phyloP scores from a whole-genome alignment of 78 protist genomes.

The Isochrysis galbana region DNA sequence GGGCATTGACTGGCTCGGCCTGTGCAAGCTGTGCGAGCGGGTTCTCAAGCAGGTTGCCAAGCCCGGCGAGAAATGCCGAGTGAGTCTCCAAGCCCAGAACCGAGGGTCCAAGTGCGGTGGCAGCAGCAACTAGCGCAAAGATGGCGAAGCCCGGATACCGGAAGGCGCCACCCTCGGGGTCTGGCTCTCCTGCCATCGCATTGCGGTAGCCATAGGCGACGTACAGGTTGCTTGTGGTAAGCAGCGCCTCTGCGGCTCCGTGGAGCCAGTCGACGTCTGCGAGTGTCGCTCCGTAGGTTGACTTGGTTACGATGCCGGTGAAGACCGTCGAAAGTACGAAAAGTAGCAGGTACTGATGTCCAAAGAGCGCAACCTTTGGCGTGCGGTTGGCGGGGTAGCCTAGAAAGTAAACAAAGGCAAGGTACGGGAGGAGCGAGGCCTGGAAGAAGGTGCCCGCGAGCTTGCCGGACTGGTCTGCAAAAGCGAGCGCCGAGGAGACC shows the following conservation, averaged over 20 bases:
- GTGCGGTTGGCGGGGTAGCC: not conserved
- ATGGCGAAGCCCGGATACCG: too few relatives aligned
- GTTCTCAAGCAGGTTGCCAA: not conserved
- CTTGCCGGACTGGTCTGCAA: not conserved
- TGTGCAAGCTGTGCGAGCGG: not conserved
- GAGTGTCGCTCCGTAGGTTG: slow-evolving; percentile 29
- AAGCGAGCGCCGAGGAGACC: not conserved
- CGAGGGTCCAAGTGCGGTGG: too few relatives aligned
- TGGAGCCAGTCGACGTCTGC: slow-evolving; percentile 58
- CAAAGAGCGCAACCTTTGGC: not conserved
- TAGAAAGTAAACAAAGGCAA: slow-evolving; percentile 29
- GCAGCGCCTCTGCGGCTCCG: slow-evolving; percentile 50
- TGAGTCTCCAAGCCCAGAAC: not conserved
- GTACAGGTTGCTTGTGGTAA: slow-evolving; percentile 34
- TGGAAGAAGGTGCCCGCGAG: slow-evolving; percentile 42
- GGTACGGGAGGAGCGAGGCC: not conserved
- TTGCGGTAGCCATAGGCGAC: not conserved
- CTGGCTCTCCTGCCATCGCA: too few relatives aligned
- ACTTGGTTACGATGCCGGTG: slow-evolving; percentile 33
- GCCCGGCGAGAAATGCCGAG: not conserved
- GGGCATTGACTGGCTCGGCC: slow-evolving; percentile 49
- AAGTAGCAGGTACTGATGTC: slow-evolving; percentile 36
- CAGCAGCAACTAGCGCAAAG: too few relatives aligned
- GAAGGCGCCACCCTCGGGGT: too few relatives aligned
- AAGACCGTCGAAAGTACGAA: slow-evolving; percentile 45